Evolutionary conservation across 805 yeast genomes (phyloP), one percentile per base, ranked within the genome.

Genomic region (Saccharomycopsis javanensis): DNA sequence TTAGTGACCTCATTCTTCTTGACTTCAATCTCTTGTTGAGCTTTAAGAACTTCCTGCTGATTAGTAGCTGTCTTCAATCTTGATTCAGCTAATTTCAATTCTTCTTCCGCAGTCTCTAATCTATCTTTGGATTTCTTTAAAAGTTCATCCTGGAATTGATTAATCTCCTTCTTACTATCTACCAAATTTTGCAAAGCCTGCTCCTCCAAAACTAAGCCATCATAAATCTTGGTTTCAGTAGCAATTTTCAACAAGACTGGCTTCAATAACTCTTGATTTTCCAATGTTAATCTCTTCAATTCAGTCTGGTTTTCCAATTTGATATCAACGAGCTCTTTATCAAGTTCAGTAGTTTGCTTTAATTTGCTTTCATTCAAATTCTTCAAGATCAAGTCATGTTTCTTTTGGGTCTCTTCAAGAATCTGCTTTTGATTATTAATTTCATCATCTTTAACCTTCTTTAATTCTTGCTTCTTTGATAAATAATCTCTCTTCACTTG

Each of bases 381-480:
- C 16, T 50, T 55, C 48, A 57, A 33, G 8, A 60, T 57, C 35
- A 57, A 53, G 6, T 42, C 46, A 31, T 60, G 61, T 48, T 60
- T 60, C 50, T 53, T 33, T 34, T 57, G 53, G 11, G 56, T 18
- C 18, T 53, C 59, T n/a, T 25, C 28, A 31, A 60, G 46, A 45
- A 57, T 55, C 30, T 55, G 35, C 50, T 53, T 52, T 28, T 60
- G 62, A 10, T 52, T 60, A 18, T 18, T 50, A 25, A 60, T 18
- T 46, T 60, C 62, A 48, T 45, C 38, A 8, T 46, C 59, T 37
- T 60, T 60, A 33, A 60, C 20, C 1, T 33, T 28, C 34, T 45
- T 58, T 45, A 60, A 57, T 28, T 60, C 62, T 31, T 50, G 50
- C 45, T 53, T 51, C 57, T 60, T 57, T 8, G 25, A 30, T n/a